Conservation (phyloP, 164 flowering plant species). For the Santalum album region DNA sequence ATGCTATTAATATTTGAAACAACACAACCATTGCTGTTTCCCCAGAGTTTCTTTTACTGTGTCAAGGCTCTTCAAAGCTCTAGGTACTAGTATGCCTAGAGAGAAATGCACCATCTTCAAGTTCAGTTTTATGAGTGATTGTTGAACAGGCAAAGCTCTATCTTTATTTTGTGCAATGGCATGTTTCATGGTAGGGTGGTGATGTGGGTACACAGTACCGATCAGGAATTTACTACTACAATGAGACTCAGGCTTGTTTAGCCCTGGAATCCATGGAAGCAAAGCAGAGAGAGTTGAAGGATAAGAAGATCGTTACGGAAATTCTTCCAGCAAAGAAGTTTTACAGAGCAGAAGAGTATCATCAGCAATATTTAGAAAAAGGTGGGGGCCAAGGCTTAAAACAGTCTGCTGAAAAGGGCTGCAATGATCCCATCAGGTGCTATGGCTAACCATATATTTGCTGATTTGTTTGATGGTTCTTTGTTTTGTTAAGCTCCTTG, state of each 20-base stretch:
- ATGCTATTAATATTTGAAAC: no score
- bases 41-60: no score
- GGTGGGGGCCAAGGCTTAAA: slow-evolving; percentile 45
- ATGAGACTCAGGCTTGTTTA: slow-evolving; percentile 34
- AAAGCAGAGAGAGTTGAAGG: slow-evolving; percentile 41
- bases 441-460: slow-evolving; percentile 36
- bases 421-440: slow-evolving; percentile 80
- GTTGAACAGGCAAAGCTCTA: neutral
- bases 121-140: no score
- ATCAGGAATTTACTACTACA: slow-evolving; percentile 83
- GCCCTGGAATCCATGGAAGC: slow-evolving; percentile 57
- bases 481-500: neutral
- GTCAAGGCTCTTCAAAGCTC: no score
- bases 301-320: slow-evolving; percentile 55
- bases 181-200: slow-evolving; percentile 32
- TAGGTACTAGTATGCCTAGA: no score
- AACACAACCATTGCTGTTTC: no score
- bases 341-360: slow-evolving; percentile 62
- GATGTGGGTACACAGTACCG: slow-evolving; percentile 83
- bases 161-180: neutral
- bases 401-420: slow-evolving; percentile 71
- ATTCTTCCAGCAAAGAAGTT: slow-evolving; percentile 64
- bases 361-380: slow-evolving; percentile 64
- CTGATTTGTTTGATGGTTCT: neutral
- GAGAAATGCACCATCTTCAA: no score